Percentiles rank a stretch among this genome's conserved stretches.
phyloP scores from a whole-genome alignment of 23 red algal species.

The Agarophyton chilense region DNA sequence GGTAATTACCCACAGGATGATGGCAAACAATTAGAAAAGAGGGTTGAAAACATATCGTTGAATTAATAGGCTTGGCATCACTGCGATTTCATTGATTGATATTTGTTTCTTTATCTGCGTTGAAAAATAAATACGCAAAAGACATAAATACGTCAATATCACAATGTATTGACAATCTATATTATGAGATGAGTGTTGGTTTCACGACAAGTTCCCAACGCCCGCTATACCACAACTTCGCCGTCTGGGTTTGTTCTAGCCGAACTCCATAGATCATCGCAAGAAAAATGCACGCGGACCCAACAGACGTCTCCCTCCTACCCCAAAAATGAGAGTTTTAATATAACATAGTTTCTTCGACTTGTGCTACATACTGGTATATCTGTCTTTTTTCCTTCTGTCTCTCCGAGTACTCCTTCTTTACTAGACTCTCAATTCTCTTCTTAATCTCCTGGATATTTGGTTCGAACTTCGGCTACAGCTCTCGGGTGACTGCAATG shows the following conservation, averaged over 20 bases:
- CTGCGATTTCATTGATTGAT: too few species aligned
- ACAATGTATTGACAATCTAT: neutral
- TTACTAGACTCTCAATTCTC: slow-evolving; percentile 92
- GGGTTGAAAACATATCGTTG: neutral
- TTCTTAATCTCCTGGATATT: slow-evolving; percentile 91
- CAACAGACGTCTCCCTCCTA: neutral
- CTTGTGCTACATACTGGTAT: too few species aligned
- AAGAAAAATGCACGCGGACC: neutral
- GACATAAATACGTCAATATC: neutral
- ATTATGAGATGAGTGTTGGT: neutral
- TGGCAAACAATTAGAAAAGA: neutral
- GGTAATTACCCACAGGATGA: neutral
- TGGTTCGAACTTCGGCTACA: slow-evolving; percentile 79
- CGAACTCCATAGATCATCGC: neutral
- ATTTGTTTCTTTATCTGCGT: neutral
- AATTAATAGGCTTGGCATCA: neutral
- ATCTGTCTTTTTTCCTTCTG: slow-evolving; percentile 68
- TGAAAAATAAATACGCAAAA: neutral
- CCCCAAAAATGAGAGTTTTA: neutral
- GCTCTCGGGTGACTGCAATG: slow-evolving; percentile 65
- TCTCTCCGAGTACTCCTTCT: slow-evolving; percentile 92
- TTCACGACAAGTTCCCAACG: neutral
- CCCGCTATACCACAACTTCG: too few species aligned
- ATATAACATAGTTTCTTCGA: neutral
- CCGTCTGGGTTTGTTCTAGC: too few species aligned